Conservation (phyloP, 345 rosid genomes). For the Turritis glabra region DNA sequence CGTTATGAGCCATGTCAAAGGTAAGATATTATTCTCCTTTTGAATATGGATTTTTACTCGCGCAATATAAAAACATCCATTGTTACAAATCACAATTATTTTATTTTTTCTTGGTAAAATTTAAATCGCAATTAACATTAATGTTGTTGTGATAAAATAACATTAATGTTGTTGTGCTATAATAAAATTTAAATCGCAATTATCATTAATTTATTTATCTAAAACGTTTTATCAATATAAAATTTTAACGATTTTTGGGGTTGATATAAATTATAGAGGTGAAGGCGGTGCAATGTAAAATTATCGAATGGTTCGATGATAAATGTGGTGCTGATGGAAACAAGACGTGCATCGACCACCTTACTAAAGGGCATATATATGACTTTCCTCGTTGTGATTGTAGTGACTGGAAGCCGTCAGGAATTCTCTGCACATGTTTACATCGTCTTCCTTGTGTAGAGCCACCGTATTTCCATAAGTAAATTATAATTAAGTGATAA, state of each 20-base stretch:
- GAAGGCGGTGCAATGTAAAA: background rate
- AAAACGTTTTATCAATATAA: background rate
- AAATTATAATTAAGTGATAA: background rate
- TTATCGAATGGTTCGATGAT: background rate
- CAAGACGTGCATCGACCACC: background rate
- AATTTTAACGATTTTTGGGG: background rate
- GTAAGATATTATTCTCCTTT: background rate
- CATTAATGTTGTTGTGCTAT: background rate
- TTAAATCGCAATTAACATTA: background rate
- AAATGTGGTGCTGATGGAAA: slow-evolving; percentile 10
- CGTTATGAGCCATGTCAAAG: background rate
- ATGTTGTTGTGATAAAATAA: background rate
- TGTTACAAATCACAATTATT: background rate
- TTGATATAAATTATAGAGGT: background rate
- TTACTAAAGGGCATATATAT: background rate
- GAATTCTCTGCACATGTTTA: background rate
- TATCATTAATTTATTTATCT: background rate
- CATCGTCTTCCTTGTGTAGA: background rate
- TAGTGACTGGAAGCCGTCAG: background rate
- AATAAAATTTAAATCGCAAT: too few species aligned
- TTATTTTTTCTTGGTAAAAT: background rate
- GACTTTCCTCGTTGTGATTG: slow-evolving; percentile 1
- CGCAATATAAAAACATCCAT: background rate
- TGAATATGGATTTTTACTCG: background rate
- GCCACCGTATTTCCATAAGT: background rate